These are phyloP conservation scores for Jacaranda copaia DNA, from an alignment of 257 asterid species.

Conservation along the genomic window DNA sequence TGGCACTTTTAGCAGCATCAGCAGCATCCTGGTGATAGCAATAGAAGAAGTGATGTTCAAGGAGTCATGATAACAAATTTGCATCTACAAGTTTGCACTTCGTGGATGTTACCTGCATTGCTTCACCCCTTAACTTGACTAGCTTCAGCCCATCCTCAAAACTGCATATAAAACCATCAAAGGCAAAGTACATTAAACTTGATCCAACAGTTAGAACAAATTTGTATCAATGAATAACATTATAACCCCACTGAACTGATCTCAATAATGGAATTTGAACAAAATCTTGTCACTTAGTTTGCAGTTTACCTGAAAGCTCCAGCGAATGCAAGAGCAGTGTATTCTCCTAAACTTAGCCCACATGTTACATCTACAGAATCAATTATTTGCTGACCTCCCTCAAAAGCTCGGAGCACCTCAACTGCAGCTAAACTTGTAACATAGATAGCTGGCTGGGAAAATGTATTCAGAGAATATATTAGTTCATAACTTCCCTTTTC, in stretches of 20 bases:
- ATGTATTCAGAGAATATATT: slow-evolving; percentile 31
- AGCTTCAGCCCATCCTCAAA: slow-evolving; percentile 98
- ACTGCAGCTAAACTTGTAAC: slow-evolving; percentile 99
- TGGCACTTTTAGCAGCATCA: slow-evolving; percentile 93
- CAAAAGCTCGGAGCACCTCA: slow-evolving; percentile 92
- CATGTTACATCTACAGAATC: slow-evolving; percentile 94
- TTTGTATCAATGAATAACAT: background rate
- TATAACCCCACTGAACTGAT: background rate
- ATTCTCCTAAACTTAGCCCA: slow-evolving; percentile 97
- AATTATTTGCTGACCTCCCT: slow-evolving; percentile 91
- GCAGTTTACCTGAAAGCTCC: slow-evolving; percentile 86
- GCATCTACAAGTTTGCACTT: slow-evolving; percentile 15
- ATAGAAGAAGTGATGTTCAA: slow-evolving; percentile 5
- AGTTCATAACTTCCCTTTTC: slow-evolving; percentile 16
- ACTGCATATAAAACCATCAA: slow-evolving; percentile 51
- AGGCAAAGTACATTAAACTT: slow-evolving; percentile 22
- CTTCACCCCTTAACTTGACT: slow-evolving; percentile 93
- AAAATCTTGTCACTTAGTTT: slow-evolving; percentile 1
- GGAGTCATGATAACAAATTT: slow-evolving; percentile 14
- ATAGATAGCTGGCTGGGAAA: slow-evolving; percentile 88
- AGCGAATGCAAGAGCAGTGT: slow-evolving; percentile 97
- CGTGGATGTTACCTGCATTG: slow-evolving; percentile 80
- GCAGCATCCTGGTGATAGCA: slow-evolving; percentile 78
- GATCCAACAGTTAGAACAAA: slow-evolving; percentile 13
- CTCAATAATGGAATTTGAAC: slow-evolving; percentile 23